Conservation (phyloP, 345 rosid species). For the Aurinia saxatilis region DNA sequence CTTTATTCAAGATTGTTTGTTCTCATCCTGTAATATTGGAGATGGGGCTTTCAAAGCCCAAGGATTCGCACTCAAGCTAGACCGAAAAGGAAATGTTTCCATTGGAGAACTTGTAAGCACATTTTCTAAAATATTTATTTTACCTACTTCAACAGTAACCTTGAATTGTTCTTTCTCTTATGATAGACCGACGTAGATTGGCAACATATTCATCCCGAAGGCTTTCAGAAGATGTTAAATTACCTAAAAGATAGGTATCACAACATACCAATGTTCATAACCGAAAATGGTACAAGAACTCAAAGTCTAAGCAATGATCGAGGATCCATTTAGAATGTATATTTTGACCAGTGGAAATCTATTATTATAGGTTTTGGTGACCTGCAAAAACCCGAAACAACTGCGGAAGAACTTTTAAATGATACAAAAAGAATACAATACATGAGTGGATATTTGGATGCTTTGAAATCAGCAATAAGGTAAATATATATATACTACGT, state of each 20-base stretch:
- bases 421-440: constrained; percentile 52
- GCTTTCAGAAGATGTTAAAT: constrained; percentile 32
- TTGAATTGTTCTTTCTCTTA: neutral
- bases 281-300: constrained; percentile 36
- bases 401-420: constrained; percentile 20
- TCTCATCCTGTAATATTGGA: constrained; percentile 41
- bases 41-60: constrained; percentile 42
- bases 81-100: constrained; percentile 29
- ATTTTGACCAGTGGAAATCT: neutral
- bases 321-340: neutral
- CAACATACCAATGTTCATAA: constrained; percentile 41
- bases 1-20: constrained; percentile 53
- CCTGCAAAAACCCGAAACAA: constrained; percentile 12
- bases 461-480: constrained; percentile 48
- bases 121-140: neutral
- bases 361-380: constrained; percentile 41
- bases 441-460: constrained; percentile 41
- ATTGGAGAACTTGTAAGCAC: constrained; percentile 52
- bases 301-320: neutral
- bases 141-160: neutral
- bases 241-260: constrained; percentile 37
- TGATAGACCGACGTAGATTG: constrained; percentile 41
- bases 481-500: constrained; percentile 8
- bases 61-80: constrained; percentile 35
- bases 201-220: constrained; percentile 34